Percentiles rank a stretch among this genome's conserved stretches.
Evolutionary conservation across 1,284 basidiomycete genomes (phyloP).

Genomic region (Marasmius tenuissimus): DNA sequence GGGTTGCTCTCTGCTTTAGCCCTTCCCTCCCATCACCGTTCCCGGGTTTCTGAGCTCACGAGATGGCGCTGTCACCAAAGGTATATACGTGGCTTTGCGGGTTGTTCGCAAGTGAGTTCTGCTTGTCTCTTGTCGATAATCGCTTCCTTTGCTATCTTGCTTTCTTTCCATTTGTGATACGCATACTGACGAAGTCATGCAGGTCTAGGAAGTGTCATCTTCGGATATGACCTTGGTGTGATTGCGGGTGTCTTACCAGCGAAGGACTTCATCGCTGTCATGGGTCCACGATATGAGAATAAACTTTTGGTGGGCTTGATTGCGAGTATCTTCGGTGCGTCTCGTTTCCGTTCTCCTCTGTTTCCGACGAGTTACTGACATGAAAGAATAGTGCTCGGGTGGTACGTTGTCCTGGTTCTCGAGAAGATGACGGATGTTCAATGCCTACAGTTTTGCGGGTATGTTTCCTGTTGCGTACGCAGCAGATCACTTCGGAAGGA

Average conservation of each 20-base stretch:
- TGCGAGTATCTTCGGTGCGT: slow-evolving; percentile 39
- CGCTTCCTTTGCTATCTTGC: slow-evolving; percentile 23
- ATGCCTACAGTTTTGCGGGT: slow-evolving; percentile 31
- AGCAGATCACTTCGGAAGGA: slow-evolving; percentile 36
- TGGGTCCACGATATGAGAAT: slow-evolving; percentile 35
- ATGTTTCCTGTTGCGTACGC: slow-evolving; percentile 41
- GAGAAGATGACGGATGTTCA: not conserved
- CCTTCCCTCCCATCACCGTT: not conserved
- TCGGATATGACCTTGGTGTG: slow-evolving; percentile 42
- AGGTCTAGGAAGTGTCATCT: slow-evolving; percentile 47
- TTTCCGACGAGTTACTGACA: not conserved
- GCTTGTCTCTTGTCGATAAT: slow-evolving; percentile 25
- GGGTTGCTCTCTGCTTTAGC: not conserved
- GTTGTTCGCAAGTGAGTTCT: slow-evolving; percentile 47
- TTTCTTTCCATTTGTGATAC: slow-evolving; percentile 1
- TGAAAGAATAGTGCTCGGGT: slow-evolving; percentile 29
- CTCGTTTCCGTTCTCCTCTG: not conserved
- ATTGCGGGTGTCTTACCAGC: slow-evolving; percentile 39
- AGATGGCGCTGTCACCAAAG: slow-evolving; percentile 39
- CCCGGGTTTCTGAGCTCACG: not conserved
- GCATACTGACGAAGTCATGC: slow-evolving; percentile 38
- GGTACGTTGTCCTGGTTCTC: slow-evolving; percentile 17
- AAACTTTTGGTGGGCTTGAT: slow-evolving; percentile 35
- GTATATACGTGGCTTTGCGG: slow-evolving; percentile 66
- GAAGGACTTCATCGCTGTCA: slow-evolving; percentile 29